Percentiles rank a stretch among this genome's conserved stretches.
Conservation (phyloP, 495 filamentous ascomycete species). For the Sabuloglossum arenarium region DNA sequence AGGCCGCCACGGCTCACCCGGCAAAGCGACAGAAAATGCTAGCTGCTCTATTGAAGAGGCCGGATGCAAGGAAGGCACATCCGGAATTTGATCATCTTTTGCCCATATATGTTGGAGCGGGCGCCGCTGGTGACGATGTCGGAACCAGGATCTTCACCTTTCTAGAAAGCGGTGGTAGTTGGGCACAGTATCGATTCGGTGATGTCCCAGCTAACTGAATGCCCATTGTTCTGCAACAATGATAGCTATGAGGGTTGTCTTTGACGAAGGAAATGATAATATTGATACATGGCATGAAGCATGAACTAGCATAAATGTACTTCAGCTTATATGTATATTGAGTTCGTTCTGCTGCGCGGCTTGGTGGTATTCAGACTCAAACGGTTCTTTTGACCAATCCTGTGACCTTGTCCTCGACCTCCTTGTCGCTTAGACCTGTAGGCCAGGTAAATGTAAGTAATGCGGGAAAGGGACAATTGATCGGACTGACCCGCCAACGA, state of each 20-base stretch:
- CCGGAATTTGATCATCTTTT: constrained; percentile 65
- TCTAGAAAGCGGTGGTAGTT: constrained; percentile 45
- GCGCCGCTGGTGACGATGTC: constrained; percentile 41
- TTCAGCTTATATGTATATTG: not conserved
- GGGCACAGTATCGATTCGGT: constrained; percentile 60
- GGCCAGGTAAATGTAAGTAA: not conserved
- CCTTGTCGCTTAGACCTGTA: constrained; percentile 66
- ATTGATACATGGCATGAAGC: not conserved
- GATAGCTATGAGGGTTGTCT: not conserved
- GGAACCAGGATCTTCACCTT: constrained; percentile 42
- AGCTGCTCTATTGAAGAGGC: constrained; percentile 33
- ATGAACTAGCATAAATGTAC: not conserved
- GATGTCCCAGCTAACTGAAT: constrained; percentile 19
- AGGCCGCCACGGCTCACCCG: constrained; percentile 33
- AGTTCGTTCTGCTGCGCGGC: not conserved
- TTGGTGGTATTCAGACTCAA: not conserved
- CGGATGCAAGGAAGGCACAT: constrained; percentile 57
- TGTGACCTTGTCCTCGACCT: constrained; percentile 79
- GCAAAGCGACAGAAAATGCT: constrained; percentile 38
- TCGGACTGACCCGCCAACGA: constrained; percentile 45
- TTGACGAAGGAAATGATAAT: not conserved
- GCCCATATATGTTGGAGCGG: constrained; percentile 55
- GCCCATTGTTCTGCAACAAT: not conserved
- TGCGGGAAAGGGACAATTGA: not conserved
- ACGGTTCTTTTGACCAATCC: constrained; percentile 45